phyloP scores from a whole-genome alignment of 108 stramenopile species.

The Tribonema minus region DNA sequence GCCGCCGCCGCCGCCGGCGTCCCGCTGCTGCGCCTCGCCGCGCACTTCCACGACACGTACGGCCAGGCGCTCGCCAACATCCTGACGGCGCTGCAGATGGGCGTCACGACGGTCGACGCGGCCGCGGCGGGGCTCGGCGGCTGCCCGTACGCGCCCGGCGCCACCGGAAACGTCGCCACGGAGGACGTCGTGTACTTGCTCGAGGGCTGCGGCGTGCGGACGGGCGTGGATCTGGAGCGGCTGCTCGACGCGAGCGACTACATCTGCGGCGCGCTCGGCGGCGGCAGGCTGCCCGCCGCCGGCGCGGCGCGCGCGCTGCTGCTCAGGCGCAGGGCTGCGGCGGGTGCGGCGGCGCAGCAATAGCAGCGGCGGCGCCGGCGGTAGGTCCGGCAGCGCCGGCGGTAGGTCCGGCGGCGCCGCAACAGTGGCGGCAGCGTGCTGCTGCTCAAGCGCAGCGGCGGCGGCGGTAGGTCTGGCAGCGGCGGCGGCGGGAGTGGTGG shows the following conservation, averaged over 20 bases:
- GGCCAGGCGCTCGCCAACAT: slow-evolving; percentile 80
- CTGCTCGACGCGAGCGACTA: slow-evolving; percentile 46
- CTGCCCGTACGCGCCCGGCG: slow-evolving; percentile 80
- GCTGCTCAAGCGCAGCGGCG: too few relatives aligned
- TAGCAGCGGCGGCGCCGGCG: too few relatives aligned
- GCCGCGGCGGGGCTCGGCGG: slow-evolving; percentile 79
- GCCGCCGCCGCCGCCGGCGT: slow-evolving; percentile 42
- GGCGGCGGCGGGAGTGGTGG: too few relatives aligned
- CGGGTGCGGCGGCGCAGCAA: too few relatives aligned
- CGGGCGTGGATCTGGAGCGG: slow-evolving; percentile 62
- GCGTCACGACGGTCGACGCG: slow-evolving; percentile 67
- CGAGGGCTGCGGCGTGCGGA: slow-evolving; percentile 71
- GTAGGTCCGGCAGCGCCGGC: too few relatives aligned
- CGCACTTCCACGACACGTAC: slow-evolving; percentile 86
- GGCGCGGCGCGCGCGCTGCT: too few relatives aligned
- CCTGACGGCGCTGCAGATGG: slow-evolving; percentile 62
- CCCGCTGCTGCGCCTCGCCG: slow-evolving; percentile 57
- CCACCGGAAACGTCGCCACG: slow-evolving; percentile 83
- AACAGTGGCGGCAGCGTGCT: too few relatives aligned
- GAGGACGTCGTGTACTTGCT: slow-evolving; percentile 90
- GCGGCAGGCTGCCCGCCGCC: too few relatives aligned
- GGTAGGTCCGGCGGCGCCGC: too few relatives aligned
- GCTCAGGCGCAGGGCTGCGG: too few relatives aligned
- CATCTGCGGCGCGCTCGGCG: slow-evolving; percentile 41
- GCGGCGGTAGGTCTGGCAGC: too few relatives aligned